Conservation (phyloP, 192 early-diverging fungal genomes). For the Pilobolus umbonatus region DNA sequence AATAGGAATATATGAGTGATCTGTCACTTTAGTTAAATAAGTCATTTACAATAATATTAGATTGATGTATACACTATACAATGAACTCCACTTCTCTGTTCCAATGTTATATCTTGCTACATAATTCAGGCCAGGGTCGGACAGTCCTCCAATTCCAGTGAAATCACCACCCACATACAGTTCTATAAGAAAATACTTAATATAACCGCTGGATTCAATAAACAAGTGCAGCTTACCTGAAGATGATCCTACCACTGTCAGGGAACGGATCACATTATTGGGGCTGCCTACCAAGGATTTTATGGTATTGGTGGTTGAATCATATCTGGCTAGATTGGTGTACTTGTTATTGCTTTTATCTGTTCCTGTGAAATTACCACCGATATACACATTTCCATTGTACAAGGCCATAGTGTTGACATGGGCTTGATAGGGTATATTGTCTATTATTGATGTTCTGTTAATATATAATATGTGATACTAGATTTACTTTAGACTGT, state of each 20-base stretch:
- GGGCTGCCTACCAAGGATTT: background rate
- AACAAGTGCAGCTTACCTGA: no score
- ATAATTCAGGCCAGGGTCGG: background rate
- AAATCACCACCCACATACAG: constrained; percentile 30
- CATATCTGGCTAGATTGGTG: constrained; percentile 57
- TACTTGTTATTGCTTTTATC: background rate
- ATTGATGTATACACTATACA: constrained; percentile 3
- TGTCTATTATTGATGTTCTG: constrained; percentile 31
- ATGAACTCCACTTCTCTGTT: constrained; percentile 1
- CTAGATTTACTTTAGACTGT: no score
- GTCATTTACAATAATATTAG: background rate
- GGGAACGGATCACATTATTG: no score
- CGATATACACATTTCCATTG: constrained; percentile 39
- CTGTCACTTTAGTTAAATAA: background rate
- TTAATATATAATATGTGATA: no score
- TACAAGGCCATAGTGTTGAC: constrained; percentile 42
- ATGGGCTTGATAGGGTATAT: constrained; percentile 31
- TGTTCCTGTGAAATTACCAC: constrained; percentile 52
- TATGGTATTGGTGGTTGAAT: constrained; percentile 17
- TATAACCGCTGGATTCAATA: no score
- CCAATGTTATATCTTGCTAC: constrained; percentile 11
- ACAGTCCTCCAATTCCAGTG: background rate
- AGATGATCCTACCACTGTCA: no score
- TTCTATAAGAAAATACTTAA: constrained; percentile 9
- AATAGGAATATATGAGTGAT: no score